These are phyloP conservation scores for Metschnikowia proteae DNA, from an alignment of 805 yeast species.

Conservation along the genomic window DNA sequence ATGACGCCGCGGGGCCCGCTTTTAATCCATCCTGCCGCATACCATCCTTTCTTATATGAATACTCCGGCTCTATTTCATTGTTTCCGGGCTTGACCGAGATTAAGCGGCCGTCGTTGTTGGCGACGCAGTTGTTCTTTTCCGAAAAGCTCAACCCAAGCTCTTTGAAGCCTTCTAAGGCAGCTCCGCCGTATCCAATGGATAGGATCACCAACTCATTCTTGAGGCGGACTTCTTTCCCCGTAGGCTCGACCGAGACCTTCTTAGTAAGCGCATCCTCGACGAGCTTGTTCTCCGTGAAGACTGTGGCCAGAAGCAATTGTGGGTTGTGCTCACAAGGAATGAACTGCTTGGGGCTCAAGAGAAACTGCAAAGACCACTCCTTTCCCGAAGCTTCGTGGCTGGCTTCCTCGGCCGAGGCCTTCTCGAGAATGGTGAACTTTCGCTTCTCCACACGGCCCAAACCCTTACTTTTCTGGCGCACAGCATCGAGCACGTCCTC, in stretches of 20 bases:
- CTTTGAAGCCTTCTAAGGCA: constrained; percentile 57
- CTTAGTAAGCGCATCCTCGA: constrained; percentile 29
- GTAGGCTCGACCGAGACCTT: constrained; percentile 33
- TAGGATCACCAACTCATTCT: constrained; percentile 66
- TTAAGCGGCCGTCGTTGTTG: constrained; percentile 35
- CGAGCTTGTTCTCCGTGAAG: constrained; percentile 47
- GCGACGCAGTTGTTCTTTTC: constrained; percentile 22
- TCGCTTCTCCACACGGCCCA: constrained; percentile 58
- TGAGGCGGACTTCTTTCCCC: constrained; percentile 27
- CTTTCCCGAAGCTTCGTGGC: constrained; percentile 12
- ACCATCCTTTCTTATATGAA: constrained; percentile 47
- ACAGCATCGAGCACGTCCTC: constrained; percentile 28
- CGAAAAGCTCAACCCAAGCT: constrained; percentile 29
- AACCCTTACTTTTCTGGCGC: constrained; percentile 27
- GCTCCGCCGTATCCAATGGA: constrained; percentile 81
- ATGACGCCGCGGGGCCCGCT: constrained; percentile 87
- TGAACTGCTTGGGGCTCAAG: constrained; percentile 56
- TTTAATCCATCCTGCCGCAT: constrained; percentile 88
- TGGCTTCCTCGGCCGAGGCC: constrained; percentile 23
- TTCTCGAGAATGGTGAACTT: constrained; percentile 60
- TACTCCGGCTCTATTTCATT: constrained; percentile 18
- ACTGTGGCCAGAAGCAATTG: constrained; percentile 41
- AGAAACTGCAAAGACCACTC: constrained; percentile 70
- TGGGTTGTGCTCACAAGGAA: constrained; percentile 35
- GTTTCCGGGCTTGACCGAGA: constrained; percentile 12